Evolutionary conservation across 2,329 filamentous ascomycete species (phyloP).

Genomic region (Alternaria ventricosa): DNA sequence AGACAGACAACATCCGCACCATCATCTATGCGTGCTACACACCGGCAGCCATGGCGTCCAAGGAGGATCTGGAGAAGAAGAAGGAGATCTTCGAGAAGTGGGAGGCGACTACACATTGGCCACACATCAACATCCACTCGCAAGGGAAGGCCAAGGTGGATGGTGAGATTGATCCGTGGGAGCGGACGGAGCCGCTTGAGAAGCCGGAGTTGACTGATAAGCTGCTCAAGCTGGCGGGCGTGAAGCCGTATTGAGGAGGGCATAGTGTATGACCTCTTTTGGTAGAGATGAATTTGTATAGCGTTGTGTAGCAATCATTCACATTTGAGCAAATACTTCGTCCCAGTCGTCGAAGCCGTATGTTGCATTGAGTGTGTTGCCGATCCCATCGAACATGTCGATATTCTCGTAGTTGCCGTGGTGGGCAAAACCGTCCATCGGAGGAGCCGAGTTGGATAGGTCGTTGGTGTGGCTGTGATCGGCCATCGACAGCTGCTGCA

Average conservation of each 20-base stretch:
- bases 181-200: constrained; percentile 24
- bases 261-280: not conserved
- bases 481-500: constrained; percentile 11
- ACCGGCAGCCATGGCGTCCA: constrained; percentile 18
- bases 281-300: not conserved
- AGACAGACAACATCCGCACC: constrained; percentile 18
- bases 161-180: constrained; percentile 15
- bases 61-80: constrained; percentile 24
- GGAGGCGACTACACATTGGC: constrained; percentile 27
- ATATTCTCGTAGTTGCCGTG: not conserved
- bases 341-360: constrained; percentile 6
- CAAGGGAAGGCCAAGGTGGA: constrained; percentile 16
- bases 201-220: constrained; percentile 23
- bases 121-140: constrained; percentile 24
- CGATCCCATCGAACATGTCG: constrained; percentile 2
- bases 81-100: constrained; percentile 16
- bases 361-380: not conserved
- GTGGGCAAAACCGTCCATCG: not conserved
- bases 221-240: constrained; percentile 24
- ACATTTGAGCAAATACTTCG: constrained; percentile 5
- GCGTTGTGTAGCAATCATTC: not conserved
- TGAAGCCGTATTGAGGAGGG: constrained; percentile 9
- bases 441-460: not conserved
- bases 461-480: not conserved
- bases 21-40: constrained; percentile 26